These are phyloP conservation scores for Nicotiana noctiflora DNA, from an alignment of 257 asterid species.

Conservation along the genomic window DNA sequence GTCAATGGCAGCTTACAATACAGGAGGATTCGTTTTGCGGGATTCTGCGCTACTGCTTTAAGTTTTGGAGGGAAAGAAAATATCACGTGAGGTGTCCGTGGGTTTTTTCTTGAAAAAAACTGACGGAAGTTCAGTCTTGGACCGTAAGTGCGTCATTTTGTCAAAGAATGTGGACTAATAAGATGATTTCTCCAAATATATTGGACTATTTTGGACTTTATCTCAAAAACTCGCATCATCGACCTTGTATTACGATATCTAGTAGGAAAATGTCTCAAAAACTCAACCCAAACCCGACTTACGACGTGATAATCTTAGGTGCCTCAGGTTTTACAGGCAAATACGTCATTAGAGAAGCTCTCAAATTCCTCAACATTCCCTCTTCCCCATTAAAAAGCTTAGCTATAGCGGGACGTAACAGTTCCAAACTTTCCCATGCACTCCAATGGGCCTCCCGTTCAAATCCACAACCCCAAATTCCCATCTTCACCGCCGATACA, in stretches of 20 bases:
- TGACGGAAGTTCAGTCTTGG: background rate
- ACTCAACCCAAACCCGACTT: background rate
- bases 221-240: background rate
- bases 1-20: background rate
- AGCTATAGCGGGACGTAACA: constrained; percentile 78
- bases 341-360: constrained; percentile 72
- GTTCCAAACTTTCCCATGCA: constrained; percentile 45
- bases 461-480: constrained; percentile 37
- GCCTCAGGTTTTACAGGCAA: constrained; percentile 95
- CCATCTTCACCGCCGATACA: constrained; percentile 63
- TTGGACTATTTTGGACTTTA: background rate
- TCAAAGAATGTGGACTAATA: constrained; percentile 3
- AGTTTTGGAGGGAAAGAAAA: background rate
- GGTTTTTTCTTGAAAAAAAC: background rate
- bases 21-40: background rate
- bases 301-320: constrained; percentile 64
- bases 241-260: background rate
- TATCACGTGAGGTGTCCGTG: background rate
- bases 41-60: background rate
- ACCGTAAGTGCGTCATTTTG: background rate
- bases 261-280: background rate
- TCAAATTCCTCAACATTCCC: constrained; percentile 60
- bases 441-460: constrained; percentile 60
- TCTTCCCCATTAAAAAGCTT: constrained; percentile 57
- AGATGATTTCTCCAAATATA: background rate